Base-by-base conservation (phyloP, 352 stramenopile species). In the Globisporangium cederbergense region DNA sequence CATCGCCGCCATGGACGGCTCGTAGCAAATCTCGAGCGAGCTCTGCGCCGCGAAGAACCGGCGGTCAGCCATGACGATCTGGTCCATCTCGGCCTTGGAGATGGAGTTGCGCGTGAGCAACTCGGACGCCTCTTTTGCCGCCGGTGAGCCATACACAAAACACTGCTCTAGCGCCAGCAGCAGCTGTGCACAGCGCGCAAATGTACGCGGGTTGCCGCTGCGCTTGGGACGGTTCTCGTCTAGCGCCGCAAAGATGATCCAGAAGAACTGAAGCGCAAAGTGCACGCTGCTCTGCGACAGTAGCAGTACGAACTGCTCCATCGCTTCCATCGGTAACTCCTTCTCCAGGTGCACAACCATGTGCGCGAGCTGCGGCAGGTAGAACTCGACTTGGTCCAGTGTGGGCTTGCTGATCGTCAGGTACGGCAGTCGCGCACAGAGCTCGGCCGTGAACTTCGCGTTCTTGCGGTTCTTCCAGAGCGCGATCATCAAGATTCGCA, bases 241-340 rank as follows among this genome's bases (percentile, higher is more conserved):
- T 40, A 94, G 51, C 9, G 86, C 73, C 0, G 81, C 83, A 64
- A 92, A 94, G 53, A 94, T 77, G 54, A 89, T 88, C 86, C 86
- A 94, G 70, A 94, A 92, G 62, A 93, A 82, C 63, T 93, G 81
- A n/a, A 93, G 63, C 9, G 86, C 86, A 52, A 94, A 89, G 65
- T 94, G 83, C 20, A 88, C 78, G 51, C 86, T 94, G 62, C 78
- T 90, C 58, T 90, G 77, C 5, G 78, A 84, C 20, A 94, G 72
- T 38, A 90, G 61, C 25, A 94, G 67, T 63, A 92, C 79, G 49
- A 94, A 92, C 60, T 90, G 81, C 72, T 92, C 86, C 68, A 94
- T 87, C 22, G 79, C 74, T 25, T 80, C 78, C 67, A 90, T 89
- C 1, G 86, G 81, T 14, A 92, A 69, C 66, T 94, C 81, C n/a